Base-by-base conservation (phyloP, 2,329 filamentous ascomycete genomes). In the Teratosphaeria zuluensis region DNA sequence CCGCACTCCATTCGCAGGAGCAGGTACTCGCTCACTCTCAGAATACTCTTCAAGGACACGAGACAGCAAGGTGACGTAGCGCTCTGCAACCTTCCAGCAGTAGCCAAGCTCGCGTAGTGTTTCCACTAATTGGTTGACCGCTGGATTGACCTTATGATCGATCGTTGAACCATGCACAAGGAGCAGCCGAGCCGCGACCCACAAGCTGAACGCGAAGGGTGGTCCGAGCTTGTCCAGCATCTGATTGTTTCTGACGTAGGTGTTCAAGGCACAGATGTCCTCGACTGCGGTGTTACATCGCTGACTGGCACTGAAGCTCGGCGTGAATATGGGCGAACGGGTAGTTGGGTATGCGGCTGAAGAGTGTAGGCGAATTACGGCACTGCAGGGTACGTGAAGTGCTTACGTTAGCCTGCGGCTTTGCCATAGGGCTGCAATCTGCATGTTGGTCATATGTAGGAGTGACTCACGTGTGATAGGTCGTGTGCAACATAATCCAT, bases 261-360 rank as follows among this genome's bases (percentile, higher is more conserved):
- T 86, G 61, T 86, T 87, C 1, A 96, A 80, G 0, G 87, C 84
- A 42, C 87, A 84, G 59, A 96, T 90, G 67, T 88, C 88, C 69
- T 92, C 87, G 9, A 95, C 92, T 1, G 92, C 91, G 3, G 83
- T 82, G 60, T 92, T 84, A 68, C 92, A 96, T 51, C 89, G 81
- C 70, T 95, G 90, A 57, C 85, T 88, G 32, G 92, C 92, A 66
- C 85, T 89, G 72, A 90, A 95, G 0, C 89, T 95, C 0, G 91
- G 89, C 0, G 89, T 92, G 75, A 96, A 96, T 56, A 95, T 92
- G 12, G 87, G 86, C 1, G 90, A 95, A 33, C 89, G 82, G 3
- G 89, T 94, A 4, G 90, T 95, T 3, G 92, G 92, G 72, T 96
- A 96, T 1, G 91, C 92, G 5, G 92, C 90, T 1, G 90, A 95